Evolutionary conservation across 2,329 filamentous ascomycete species (phyloP), one percentile per base, ranked within the genome.

Genomic region (Talaromyces sp.): DNA sequence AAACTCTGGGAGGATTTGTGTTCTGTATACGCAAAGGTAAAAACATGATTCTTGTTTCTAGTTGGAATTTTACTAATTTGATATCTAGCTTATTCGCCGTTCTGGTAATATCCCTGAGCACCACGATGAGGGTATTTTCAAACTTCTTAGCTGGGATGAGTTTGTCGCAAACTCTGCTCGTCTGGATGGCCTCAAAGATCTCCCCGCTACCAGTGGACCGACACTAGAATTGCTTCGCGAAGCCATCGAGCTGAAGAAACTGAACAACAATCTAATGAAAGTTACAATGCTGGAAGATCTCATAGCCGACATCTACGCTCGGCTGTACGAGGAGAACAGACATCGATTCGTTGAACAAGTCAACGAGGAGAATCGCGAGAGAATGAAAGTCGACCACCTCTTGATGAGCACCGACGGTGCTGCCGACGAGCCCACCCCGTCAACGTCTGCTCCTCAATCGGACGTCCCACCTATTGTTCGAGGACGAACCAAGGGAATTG

Each of bases 181-280:
- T 17, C 72, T 91, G 46, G 85, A 88, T 64, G 73, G 73, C 1
- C 87, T 86, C 79, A 80, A 80, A 61, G 79, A 83, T 31, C 75
- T 81, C 29, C 77, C 80, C 3, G 70, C 77, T 2, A 78, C 80
- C 0, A 74, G 72, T 61, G 72, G 69, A 0, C 74, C 79, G 0
- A 79, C 82, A 3, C 74, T 89, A 2, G 87, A 89, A 59, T 77
- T 87, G 7, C 78, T 91, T 11, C 81, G 85, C 48, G 88, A 90
- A 64, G 82, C 84, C 1, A 79, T 88, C 27, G 88, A 91, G 66
- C 75, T 90, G 35, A 90, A 90, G 69, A 88, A 86, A 71, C 83
- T 97, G 51, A 99, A 99, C 70, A 88, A 88, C 46, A 89, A 88
- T 53, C 81, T 96, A 8, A 94, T 95, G 84, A 97, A 96, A 74